Conservation (phyloP, 257 asterid genomes). For the Nicotiana attenuata region DNA sequence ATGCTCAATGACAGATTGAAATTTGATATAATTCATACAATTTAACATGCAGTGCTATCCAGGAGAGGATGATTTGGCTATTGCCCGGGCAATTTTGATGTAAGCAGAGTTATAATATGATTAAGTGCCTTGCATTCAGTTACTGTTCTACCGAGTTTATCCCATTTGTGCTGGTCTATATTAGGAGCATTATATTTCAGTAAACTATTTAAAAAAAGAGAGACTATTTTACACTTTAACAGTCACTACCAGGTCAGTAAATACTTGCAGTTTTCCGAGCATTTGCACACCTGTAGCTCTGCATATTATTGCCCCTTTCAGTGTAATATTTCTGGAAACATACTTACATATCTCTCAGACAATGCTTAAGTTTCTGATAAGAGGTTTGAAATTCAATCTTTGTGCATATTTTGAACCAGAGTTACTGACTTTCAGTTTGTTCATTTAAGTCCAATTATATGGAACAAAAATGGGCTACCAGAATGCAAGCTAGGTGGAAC, state of each 20-base stretch:
- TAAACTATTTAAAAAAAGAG: background rate
- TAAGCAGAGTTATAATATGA: slow-evolving; percentile 35
- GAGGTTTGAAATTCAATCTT: background rate
- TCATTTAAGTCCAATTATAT: background rate
- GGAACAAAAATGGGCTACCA: background rate
- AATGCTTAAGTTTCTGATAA: background rate
- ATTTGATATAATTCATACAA: slow-evolving; percentile 11
- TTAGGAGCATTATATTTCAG: background rate
- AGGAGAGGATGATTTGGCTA: slow-evolving; percentile 93
- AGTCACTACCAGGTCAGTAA: background rate
- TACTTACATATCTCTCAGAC: background rate
- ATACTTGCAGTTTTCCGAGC: background rate
- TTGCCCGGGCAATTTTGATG: slow-evolving; percentile 88
- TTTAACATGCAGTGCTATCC: slow-evolving; percentile 83
- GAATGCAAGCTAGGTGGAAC: background rate
- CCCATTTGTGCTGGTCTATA: background rate
- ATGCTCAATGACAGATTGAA: background rate
- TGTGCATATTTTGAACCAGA: background rate
- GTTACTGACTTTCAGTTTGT: background rate
- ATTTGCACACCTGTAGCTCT: background rate
- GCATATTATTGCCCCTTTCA: background rate
- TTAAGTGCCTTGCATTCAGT: background rate
- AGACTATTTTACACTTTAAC: background rate
- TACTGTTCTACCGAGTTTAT: background rate
- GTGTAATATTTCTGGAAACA: background rate